Evolutionary conservation across 148 eudicot genomes (phyloP).

Genomic region (Silene conica): DNA sequence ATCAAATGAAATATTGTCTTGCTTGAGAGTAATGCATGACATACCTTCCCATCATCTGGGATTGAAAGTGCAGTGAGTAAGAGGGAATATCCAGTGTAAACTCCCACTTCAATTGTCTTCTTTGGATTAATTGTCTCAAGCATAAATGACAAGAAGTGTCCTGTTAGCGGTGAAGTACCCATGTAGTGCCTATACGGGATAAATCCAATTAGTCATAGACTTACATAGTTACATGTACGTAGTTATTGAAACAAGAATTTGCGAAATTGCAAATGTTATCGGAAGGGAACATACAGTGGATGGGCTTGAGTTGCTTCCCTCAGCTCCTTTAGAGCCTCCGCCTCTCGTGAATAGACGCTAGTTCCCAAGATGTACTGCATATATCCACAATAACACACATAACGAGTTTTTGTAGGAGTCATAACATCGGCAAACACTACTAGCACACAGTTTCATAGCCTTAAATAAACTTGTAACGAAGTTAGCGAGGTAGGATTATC

Average conservation of each 20-base stretch:
- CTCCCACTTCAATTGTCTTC: slow-evolving; percentile 43
- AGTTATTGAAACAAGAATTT: too few relatives aligned
- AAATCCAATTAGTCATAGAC: not conserved
- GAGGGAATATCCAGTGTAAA: slow-evolving; percentile 43
- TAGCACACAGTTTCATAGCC: too few relatives aligned
- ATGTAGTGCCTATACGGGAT: slow-evolving; percentile 31
- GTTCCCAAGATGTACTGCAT: slow-evolving; percentile 39
- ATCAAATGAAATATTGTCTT: too few relatives aligned
- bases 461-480: not conserved
- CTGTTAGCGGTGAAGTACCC: slow-evolving; percentile 32
- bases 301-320: slow-evolving; percentile 40
- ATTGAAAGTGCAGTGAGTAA: slow-evolving; percentile 43
- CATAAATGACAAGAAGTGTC: slow-evolving; percentile 29
- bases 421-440: too few relatives aligned
- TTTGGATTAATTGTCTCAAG: slow-evolving; percentile 31
- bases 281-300: slow-evolving; percentile 27
- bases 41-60: slow-evolving; percentile 42
- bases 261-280: too few relatives aligned
- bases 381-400: not conserved
- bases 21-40: too few relatives aligned
- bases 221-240: too few relatives aligned
- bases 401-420: not conserved
- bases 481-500: too few relatives aligned
- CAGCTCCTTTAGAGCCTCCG: slow-evolving; percentile 34
- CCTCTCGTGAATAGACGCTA: slow-evolving; percentile 43